A percentile compares a stretch with the other conserved stretches of the same genome.
These are phyloP conservation scores for Penicillium olsonii DNA, from an alignment of 2,329 filamentous ascomycete species.

Conservation along the genomic window DNA sequence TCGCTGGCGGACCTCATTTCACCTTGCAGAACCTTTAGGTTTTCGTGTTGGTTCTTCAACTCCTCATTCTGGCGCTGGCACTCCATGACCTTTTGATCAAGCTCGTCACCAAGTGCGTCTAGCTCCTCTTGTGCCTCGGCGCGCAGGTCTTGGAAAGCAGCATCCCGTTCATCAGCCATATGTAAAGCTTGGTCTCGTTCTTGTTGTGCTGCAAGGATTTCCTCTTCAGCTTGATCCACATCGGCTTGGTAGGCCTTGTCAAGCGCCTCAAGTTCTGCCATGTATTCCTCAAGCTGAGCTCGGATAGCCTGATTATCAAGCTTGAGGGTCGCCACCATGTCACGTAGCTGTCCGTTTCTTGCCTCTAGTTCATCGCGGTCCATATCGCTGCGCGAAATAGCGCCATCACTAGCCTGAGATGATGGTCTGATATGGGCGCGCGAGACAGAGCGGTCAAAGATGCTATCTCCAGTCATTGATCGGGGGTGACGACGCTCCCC, in stretches of 20 bases:
- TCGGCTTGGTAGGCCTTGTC: slow-evolving; percentile 77
- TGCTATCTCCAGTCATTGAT: slow-evolving; percentile 75
- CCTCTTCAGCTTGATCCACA: slow-evolving; percentile 74
- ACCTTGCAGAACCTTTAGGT: slow-evolving; percentile 85
- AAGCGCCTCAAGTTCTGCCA: slow-evolving; percentile 75
- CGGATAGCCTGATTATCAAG: slow-evolving; percentile 88
- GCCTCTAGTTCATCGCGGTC: slow-evolving; percentile 86
- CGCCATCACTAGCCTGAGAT: slow-evolving; percentile 70
- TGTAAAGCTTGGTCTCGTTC: slow-evolving; percentile 85
- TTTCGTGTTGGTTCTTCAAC: slow-evolving; percentile 75
- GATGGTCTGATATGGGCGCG: slow-evolving; percentile 73
- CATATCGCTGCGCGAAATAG: slow-evolving; percentile 68
- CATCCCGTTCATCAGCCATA: slow-evolving; percentile 66
- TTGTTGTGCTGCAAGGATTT: slow-evolving; percentile 73
- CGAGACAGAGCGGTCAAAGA: slow-evolving; percentile 91
- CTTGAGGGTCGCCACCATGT: slow-evolving; percentile 82
- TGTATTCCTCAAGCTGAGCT: slow-evolving; percentile 75
- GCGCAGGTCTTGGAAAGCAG: slow-evolving; percentile 52
- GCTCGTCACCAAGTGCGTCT: slow-evolving; percentile 61
- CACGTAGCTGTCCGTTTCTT: slow-evolving; percentile 77
- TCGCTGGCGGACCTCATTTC: slow-evolving; percentile 94
- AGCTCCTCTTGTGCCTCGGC: slow-evolving; percentile 62
- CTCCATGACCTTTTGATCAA: slow-evolving; percentile 71
- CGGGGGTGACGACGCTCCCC: slow-evolving; percentile 70
- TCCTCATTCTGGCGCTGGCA: slow-evolving; percentile 70